Percentiles rank a stretch among this genome's conserved stretches.
These are phyloP conservation scores for Wickerhamiella allomyrinae DNA, from an alignment of 805 yeast species.

Conservation along the genomic window DNA sequence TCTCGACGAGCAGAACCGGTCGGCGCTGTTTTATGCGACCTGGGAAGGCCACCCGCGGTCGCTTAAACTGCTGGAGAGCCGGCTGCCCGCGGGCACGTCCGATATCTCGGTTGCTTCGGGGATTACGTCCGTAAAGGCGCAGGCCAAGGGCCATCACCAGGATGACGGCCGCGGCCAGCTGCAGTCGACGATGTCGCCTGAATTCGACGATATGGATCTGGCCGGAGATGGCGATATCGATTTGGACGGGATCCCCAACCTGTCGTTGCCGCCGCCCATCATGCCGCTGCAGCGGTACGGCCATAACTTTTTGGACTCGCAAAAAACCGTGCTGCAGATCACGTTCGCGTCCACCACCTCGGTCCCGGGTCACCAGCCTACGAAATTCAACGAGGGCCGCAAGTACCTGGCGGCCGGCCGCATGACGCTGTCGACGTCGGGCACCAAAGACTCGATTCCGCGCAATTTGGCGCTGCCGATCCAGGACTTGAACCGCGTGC, in stretches of 20 bases:
- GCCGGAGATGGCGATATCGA: conserved; percentile 19
- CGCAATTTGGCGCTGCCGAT: conserved; percentile 72
- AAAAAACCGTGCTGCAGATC: conserved; percentile 71
- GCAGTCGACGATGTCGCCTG: background rate
- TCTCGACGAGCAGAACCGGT: conserved; percentile 64
- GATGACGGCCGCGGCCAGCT: background rate
- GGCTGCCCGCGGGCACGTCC: conserved; percentile 9
- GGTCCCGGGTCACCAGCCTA: conserved; percentile 27
- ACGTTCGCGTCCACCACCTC: conserved; percentile 37
- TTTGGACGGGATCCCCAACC: conserved; percentile 72
- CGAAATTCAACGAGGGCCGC: conserved; percentile 32
- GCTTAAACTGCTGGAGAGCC: conserved; percentile 46
- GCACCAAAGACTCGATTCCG: conserved; percentile 68
- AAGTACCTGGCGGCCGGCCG: conserved; percentile 34
- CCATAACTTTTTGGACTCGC: conserved; percentile 76
- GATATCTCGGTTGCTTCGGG: conserved; percentile 10
- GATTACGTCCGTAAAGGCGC: background rate
- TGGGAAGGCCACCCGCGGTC: conserved; percentile 90
- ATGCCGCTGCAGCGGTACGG: conserved; percentile 89
- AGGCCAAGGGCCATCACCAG: background rate
- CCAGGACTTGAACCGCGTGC: conserved; percentile 47
- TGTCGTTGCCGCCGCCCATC: conserved; percentile 90
- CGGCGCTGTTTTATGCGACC: conserved; percentile 77
- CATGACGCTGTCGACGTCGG: conserved; percentile 61
- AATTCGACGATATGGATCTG: conserved; percentile 16